Conservation (phyloP, 2,329 filamentous ascomycete genomes). For the Talaromyces marneffei region DNA sequence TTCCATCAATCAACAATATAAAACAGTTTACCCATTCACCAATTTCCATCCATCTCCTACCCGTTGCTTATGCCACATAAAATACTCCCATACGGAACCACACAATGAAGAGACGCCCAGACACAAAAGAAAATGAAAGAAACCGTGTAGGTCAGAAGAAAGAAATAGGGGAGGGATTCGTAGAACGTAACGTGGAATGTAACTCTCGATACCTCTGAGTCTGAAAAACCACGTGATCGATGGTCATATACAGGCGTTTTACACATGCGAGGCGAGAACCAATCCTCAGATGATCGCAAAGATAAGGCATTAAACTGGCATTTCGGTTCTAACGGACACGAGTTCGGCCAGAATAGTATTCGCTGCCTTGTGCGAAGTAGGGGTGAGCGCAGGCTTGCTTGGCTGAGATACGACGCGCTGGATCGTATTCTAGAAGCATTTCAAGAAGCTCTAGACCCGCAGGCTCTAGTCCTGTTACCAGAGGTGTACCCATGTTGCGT, state of each 20-base stretch:
- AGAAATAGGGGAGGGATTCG: neutral
- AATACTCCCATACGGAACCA: constrained; percentile 8
- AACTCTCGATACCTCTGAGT: neutral
- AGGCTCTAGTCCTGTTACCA: constrained; percentile 70
- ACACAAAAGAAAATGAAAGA: neutral
- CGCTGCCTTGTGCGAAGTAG: constrained; percentile 61
- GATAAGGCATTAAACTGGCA: constrained; percentile 26
- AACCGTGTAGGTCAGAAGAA: neutral
- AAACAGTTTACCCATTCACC: constrained; percentile 4
- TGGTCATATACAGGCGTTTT: neutral
- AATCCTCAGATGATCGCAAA: constrained; percentile 3
- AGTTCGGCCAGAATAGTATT: constrained; percentile 43
- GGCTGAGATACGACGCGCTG: constrained; percentile 77
- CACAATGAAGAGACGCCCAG: constrained; percentile 9
- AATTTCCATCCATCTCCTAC: constrained; percentile 3
- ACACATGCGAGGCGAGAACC: neutral
- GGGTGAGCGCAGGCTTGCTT: constrained; percentile 81
- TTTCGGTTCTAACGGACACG: constrained; percentile 26
- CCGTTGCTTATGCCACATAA: constrained; percentile 9
- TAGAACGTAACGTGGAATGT: neutral
- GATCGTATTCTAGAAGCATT: constrained; percentile 76
- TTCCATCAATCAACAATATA: constrained; percentile 3
- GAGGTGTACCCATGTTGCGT: constrained; percentile 61
- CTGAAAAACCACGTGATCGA: neutral
- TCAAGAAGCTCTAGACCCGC: constrained; percentile 49